Percentiles rank a stretch among this genome's conserved stretches.
phyloP scores from a whole-genome alignment of 768 basidiomycete species.

The Lactarius quietus region DNA sequence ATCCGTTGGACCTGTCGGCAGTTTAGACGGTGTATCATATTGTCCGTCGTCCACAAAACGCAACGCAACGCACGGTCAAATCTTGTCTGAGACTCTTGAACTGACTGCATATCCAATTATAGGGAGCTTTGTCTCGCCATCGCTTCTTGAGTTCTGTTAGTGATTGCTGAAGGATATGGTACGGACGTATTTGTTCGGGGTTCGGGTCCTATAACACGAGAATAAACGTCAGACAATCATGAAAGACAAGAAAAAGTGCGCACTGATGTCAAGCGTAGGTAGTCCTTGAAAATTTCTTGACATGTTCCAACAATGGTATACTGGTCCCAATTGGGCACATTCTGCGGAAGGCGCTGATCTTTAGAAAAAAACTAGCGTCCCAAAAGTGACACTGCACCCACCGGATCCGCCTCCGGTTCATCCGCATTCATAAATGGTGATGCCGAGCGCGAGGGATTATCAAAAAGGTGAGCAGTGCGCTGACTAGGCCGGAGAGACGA shows the following conservation, averaged over 20 bases:
- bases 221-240: conserved; percentile 1
- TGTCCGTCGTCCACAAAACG: conserved; percentile 16
- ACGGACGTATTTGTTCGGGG: conserved; percentile 90
- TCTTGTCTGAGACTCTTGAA: conserved; percentile 98
- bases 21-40: conserved; percentile 8
- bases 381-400: conserved; percentile 37
- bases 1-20: conserved; percentile 86
- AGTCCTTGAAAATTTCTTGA: conserved; percentile 90
- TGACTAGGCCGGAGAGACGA: conserved; percentile 34
- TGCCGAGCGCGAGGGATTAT: conserved; percentile 37
- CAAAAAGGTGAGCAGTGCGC: conserved; percentile 54
- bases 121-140: conserved; percentile 76
- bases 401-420: conserved; percentile 71
- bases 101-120: conserved; percentile 94
- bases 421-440: conserved; percentile 52
- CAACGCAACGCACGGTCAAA: conserved; percentile 70
- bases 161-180: conserved; percentile 78
- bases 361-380: conserved; percentile 10
- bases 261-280: conserved; percentile 89
- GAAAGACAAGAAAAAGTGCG: conserved; percentile 27
- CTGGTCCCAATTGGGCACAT: conserved; percentile 95
- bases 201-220: conserved; percentile 78
- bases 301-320: conserved; percentile 93
- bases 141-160: conserved; percentile 80
- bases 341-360: conserved; percentile 44